Base-by-base conservation (phyloP, 2,329 filamentous ascomycete genomes). In the Westerdykella aurantiaca region DNA sequence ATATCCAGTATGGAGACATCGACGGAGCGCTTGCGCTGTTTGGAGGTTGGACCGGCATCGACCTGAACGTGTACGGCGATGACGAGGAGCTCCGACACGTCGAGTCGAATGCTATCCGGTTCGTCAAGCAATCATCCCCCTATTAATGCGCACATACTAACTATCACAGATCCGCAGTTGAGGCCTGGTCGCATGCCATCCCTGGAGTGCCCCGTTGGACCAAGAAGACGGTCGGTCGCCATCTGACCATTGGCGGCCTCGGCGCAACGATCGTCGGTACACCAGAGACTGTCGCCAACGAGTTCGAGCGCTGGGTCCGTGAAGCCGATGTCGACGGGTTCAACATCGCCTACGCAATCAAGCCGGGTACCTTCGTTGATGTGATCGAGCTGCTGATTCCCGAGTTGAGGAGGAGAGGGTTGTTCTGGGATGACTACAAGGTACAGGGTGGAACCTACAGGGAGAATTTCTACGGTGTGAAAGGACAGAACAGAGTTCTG, bases 301-400 rank as follows among this genome's bases (percentile, higher is more conserved):
- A 76, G 39, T 70, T 87, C 45, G 80, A 86, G 65, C 62, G 70
- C 1, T 87, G 83, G 82, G 71, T 85, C 0, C 50, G 65, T 3
- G 82, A 85, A 57, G 81, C 80, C 0, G 83, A 85, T 51, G 76
- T 86, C 0, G 83, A 86, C 58, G 83, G 83, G 0, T 87, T 87
- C 64, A 87, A 87, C 58, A 75, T 86, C 61, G 78, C 78, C 2
- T 84, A 85, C 50, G 79, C 79, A 0, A 66, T 83, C 16, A 81
- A 81, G 52, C 82, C 81, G 0, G 74, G 77, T 40, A 80, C 80
- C 0, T 85, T 85, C 64, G 75, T 80, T 44, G 81, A 85, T 51
- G 78, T 85, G 13, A 74, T 79, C 37, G 78, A 85, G 29, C 44
- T 56, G n/a, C 37, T 56, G 12, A 40, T 85, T 2, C 82, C 82